Evolutionary conservation across 257 asterid species (phyloP).

Genomic region (Vinca minor): DNA sequence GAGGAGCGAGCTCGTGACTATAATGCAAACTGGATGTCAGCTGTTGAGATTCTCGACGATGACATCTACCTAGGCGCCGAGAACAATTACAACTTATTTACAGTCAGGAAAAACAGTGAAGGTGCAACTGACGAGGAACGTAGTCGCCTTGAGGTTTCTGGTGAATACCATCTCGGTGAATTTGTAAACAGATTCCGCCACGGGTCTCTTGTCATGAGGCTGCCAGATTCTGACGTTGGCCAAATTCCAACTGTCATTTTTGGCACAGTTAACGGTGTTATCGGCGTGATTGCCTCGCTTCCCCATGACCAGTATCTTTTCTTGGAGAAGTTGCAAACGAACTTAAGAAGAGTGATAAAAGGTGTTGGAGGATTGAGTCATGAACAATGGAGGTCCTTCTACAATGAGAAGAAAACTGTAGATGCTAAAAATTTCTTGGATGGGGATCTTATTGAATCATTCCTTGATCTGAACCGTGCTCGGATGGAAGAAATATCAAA

Average conservation of each 20-base stretch:
- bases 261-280: slow-evolving; percentile 90
- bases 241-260: slow-evolving; percentile 92
- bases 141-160: slow-evolving; percentile 94
- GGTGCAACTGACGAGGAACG: slow-evolving; percentile 98
- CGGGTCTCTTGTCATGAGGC: slow-evolving; percentile 92
- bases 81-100: slow-evolving; percentile 74
- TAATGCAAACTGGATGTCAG: slow-evolving; percentile 98
- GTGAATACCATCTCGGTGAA: slow-evolving; percentile 97
- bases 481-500: slow-evolving; percentile 74
- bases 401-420: slow-evolving; percentile 73
- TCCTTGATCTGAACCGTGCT: slow-evolving; percentile 68
- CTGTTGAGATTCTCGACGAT: slow-evolving; percentile 95
- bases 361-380: slow-evolving; percentile 96
- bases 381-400: slow-evolving; percentile 95
- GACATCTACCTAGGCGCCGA: slow-evolving; percentile 91
- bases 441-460: slow-evolving; percentile 88
- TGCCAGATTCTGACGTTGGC: slow-evolving; percentile 85
- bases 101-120: slow-evolving; percentile 85
- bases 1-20: slow-evolving; percentile 98
- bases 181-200: slow-evolving; percentile 83
- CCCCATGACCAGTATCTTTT: slow-evolving; percentile 70
- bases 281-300: slow-evolving; percentile 87
- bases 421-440: slow-evolving; percentile 83
- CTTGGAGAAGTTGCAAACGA: slow-evolving; percentile 71
- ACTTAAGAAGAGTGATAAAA: slow-evolving; percentile 76